Evolutionary conservation across 2,329 filamentous ascomycete species (phyloP).

Genomic region (Trichoderma sp.): DNA sequence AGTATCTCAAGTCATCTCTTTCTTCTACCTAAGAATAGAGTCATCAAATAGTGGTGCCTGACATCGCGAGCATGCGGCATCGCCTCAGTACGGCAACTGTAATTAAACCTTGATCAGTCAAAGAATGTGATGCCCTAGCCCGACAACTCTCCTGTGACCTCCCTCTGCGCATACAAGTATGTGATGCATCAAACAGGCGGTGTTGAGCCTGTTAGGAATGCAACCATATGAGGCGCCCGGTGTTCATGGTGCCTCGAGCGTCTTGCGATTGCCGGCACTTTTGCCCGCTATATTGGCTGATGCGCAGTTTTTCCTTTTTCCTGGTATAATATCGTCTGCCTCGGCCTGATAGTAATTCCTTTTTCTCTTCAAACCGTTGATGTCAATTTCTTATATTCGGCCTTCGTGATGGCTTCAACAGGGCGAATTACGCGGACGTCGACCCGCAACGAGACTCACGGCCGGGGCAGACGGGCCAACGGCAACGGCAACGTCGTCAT

Average conservation of each 20-base stretch:
- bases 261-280: background rate
- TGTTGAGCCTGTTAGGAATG: constrained; percentile 8
- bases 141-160: background rate
- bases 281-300: background rate
- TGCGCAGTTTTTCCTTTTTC: background rate
- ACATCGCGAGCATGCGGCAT: background rate
- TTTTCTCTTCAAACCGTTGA: background rate
- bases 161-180: background rate
- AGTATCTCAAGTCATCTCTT: background rate
- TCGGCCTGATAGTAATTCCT: background rate
- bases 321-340: background rate
- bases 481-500: constrained; percentile 39
- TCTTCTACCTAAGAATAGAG: background rate
- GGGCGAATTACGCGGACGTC: constrained; percentile 8
- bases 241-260: constrained; percentile 21
- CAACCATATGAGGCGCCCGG: constrained; percentile 8
- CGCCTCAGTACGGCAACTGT: background rate
- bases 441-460: constrained; percentile 32
- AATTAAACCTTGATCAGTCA: background rate
- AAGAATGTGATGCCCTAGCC: background rate
- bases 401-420: constrained; percentile 25
- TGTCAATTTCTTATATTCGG: background rate
- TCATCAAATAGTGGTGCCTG: background rate
- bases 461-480: constrained; percentile 38
- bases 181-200: background rate